Conservation (phyloP, 2,329 filamentous ascomycete species). For the Pyrenochaeta sp. region DNA sequence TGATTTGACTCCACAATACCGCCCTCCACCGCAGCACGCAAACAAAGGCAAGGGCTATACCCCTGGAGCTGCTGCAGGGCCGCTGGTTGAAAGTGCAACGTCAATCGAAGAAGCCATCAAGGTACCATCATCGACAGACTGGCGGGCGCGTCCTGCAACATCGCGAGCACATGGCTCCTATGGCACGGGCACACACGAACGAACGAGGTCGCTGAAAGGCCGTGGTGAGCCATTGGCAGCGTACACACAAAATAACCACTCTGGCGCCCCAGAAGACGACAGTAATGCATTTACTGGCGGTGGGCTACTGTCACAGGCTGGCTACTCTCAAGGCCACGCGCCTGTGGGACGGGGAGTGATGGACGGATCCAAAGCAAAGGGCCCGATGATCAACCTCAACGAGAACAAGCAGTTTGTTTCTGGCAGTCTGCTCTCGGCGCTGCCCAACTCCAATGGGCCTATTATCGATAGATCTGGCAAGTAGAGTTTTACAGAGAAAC, state of each 20-base stretch:
- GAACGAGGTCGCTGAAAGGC: slow-evolving; percentile 45
- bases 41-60: slow-evolving; percentile 63
- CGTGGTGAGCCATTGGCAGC: slow-evolving; percentile 44
- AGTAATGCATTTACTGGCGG: slow-evolving; percentile 55
- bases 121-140: slow-evolving; percentile 55
- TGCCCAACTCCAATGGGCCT: slow-evolving; percentile 41
- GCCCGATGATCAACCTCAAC: slow-evolving; percentile 56
- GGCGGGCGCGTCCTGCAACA: slow-evolving; percentile 50
- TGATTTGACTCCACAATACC: slow-evolving; percentile 71
- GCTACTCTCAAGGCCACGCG: slow-evolving; percentile 50
- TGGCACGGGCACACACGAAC: slow-evolving; percentile 39
- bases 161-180: slow-evolving; percentile 37
- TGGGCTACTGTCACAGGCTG: slow-evolving; percentile 53
- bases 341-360: slow-evolving; percentile 55
- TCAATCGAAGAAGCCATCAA: slow-evolving; percentile 54
- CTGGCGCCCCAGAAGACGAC: slow-evolving; percentile 39
- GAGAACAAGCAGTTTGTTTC: slow-evolving; percentile 54
- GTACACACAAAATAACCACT: slow-evolving; percentile 46
- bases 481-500: slow-evolving; percentile 7
- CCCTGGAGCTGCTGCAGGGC: slow-evolving; percentile 48
- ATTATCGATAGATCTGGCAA: slow-evolving; percentile 50
- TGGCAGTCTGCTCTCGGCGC: slow-evolving; percentile 59
- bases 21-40: slow-evolving; percentile 68
- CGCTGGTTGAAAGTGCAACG: slow-evolving; percentile 57
- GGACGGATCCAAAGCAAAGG: slow-evolving; percentile 54